These are phyloP conservation scores for Poa annua DNA, from an alignment of 176 grass and related monocot species.

Conservation along the genomic window DNA sequence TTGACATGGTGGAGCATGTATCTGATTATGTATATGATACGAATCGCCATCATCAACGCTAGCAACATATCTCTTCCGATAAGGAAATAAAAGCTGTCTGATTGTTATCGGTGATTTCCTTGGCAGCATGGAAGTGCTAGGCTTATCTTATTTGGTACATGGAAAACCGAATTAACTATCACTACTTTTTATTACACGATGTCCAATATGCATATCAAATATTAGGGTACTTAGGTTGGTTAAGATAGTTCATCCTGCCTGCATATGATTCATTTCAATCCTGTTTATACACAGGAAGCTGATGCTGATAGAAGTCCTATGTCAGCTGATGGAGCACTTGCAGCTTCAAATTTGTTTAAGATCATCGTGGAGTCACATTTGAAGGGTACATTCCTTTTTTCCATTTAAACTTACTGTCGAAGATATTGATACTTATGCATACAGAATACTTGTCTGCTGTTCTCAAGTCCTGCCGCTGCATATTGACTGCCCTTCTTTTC, in stretches of 20 bases:
- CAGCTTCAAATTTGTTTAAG: constrained; percentile 89
- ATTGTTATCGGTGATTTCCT: constrained; percentile 16
- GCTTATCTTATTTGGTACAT: constrained; percentile 27
- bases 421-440: constrained; percentile 22
- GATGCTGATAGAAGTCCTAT: constrained; percentile 63
- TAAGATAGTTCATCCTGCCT: constrained; percentile 5
- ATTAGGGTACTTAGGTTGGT: constrained; percentile 24
- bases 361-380: constrained; percentile 90
- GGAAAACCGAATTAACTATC: constrained; percentile 16
- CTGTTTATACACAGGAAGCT: constrained; percentile 53
- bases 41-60: background rate
- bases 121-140: constrained; percentile 10
- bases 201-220: background rate
- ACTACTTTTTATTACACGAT: constrained; percentile 26
- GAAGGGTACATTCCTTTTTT: constrained; percentile 66
- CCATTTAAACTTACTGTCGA: constrained; percentile 27
- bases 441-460: constrained; percentile 26
- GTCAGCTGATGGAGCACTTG: constrained; percentile 72
- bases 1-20: constrained; percentile 24
- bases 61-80: constrained; percentile 2
- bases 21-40: constrained; percentile 31
- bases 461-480: constrained; percentile 23
- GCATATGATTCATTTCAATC: constrained; percentile 27
- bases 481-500: constrained; percentile 53
- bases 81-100: constrained; percentile 34